Base-by-base conservation (phyloP, 352 stramenopile species). In the Pythium plurisporium region DNA sequence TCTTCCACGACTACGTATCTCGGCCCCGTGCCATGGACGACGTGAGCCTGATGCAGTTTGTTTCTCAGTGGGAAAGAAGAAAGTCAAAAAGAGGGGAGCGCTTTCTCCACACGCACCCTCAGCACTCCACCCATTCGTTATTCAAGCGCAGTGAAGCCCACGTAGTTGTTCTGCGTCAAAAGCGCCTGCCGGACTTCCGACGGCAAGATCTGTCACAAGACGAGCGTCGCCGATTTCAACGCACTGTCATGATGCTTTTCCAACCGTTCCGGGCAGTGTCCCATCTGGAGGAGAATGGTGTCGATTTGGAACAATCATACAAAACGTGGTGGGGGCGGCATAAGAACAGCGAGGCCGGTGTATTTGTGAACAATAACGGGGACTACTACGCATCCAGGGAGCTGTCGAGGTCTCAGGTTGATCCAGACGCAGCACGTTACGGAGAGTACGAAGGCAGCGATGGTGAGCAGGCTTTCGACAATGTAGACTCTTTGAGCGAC, bases 181-280 rank as follows among this genome's bases (percentile, higher is more conserved):
- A 55, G 20, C 33, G 25, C 17, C 25, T 55, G 31, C 47, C 47
- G 34, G 47, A 55, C 23, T 33, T 27, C 22, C 34, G 47, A 4
- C 30, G 34, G 2, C 2, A 7, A 5, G 47, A 55, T 33, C 14
- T 55, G 19, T 9, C 30, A 12, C 10, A 44, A 6, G 30, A 44
- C 8, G 47, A 55, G 31, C 9, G 15, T 6, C n/a, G 27, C 17
- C 23, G 33, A 2, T 55, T 55, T 15, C 31, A 44, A 20, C 47
- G 25, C 3, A 23, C 47, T 4, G 47, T 55, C 3, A 44, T 55
- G 47, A 17, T 45, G 2, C n/a, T 55, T 34, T 55, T 55, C 22
- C 31, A 29, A 22, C 34, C 31, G 3, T 55, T 55, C 23, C 30
- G 47, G 2, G 12, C 45, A 17, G 10, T 5, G 22, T 14, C 4